Base-by-base conservation (phyloP, 495 filamentous ascomycete species). In the Tuber borchii region DNA sequence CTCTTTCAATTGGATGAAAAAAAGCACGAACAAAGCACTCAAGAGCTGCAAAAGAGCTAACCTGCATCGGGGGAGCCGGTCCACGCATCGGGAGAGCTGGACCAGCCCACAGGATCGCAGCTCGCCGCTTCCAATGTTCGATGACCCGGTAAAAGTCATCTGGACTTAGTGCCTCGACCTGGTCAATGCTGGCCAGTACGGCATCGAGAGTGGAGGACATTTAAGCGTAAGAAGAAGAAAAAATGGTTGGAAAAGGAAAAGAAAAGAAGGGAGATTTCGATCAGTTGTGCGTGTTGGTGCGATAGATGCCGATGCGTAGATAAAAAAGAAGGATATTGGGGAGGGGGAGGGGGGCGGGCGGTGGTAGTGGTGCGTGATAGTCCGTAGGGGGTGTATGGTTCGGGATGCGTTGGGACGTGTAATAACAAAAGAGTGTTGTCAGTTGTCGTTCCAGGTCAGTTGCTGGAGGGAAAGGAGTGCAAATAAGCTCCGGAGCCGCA, bases 401-500 rank as follows among this genome's bases (percentile, higher is more conserved):
- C 56, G 56, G 56, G 56, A 16, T 65, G 56, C 2, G 56, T 31
- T 65, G 56, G 56, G 34, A 26, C 31, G 56, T 65, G 26, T 34
- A 65, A 65, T 65, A 65, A 65, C 56, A 65, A 65, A 65, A 65
- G 56, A 65, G 56, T 65, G 56, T 34, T 65, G 56, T 17, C 34
- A 78, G 69, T 71, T 77, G 76, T 77, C 71, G 76, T 77, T 65
- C 69, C 71, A 45, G 51, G 69, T 75, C 71, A 65, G 76, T 46
- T 72, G 77, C 46, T 44, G 72, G 77, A 79, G 56, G 39, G 22
- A 31, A 43, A 78, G 71, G 46, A 72, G 78, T 79, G 70, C 76
- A 79, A 79, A 75, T 79, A 79, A 79, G 78, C 78, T 79, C 78
- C 78, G 71, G 78, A 79, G 78, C 78, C 78, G 78, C 78, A 79